These are phyloP conservation scores for Atkinsonella texensis DNA, from an alignment of 2,329 filamentous ascomycete genomes.

Conservation along the genomic window DNA sequence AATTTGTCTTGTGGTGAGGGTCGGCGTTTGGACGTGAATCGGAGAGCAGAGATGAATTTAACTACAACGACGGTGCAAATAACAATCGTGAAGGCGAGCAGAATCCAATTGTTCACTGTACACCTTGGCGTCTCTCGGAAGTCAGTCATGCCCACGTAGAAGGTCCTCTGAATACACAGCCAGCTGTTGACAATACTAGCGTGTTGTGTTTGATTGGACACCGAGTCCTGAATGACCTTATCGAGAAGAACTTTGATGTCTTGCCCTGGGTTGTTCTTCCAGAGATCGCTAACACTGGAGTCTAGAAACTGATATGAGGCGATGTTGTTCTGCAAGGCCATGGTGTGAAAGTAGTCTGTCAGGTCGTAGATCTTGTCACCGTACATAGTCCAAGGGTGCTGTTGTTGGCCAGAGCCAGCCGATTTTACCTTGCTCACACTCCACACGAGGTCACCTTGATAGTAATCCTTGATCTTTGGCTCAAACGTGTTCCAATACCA, in stretches of 20 bases:
- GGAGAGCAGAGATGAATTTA: constrained; percentile 88
- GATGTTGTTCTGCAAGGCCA: constrained; percentile 42
- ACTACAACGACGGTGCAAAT: constrained; percentile 66
- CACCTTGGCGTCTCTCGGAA: constrained; percentile 70
- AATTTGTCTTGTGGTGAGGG: constrained; percentile 94
- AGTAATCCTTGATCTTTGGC: constrained; percentile 72
- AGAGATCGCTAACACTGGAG: constrained; percentile 48
- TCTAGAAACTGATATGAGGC: constrained; percentile 62
- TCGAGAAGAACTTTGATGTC: constrained; percentile 63
- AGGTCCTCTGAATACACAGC: constrained; percentile 71
- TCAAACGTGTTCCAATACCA: constrained; percentile 73
- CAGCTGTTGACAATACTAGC: constrained; percentile 50
- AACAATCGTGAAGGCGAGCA: constrained; percentile 77
- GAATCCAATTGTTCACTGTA: constrained; percentile 80
- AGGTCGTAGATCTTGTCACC: constrained; percentile 73
- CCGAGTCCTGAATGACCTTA: constrained; percentile 32
- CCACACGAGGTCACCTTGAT: constrained; percentile 77
- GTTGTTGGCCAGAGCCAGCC: constrained; percentile 49
- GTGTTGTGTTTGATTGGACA: constrained; percentile 37
- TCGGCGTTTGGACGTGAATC: constrained; percentile 82
- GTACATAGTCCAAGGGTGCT: constrained; percentile 71
- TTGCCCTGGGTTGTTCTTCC: constrained; percentile 64
- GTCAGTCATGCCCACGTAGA: constrained; percentile 73
- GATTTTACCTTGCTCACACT: constrained; percentile 43
- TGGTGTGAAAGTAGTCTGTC: constrained; percentile 80